Conservation (phyloP, 257 asterid species). For the Vinca minor region DNA sequence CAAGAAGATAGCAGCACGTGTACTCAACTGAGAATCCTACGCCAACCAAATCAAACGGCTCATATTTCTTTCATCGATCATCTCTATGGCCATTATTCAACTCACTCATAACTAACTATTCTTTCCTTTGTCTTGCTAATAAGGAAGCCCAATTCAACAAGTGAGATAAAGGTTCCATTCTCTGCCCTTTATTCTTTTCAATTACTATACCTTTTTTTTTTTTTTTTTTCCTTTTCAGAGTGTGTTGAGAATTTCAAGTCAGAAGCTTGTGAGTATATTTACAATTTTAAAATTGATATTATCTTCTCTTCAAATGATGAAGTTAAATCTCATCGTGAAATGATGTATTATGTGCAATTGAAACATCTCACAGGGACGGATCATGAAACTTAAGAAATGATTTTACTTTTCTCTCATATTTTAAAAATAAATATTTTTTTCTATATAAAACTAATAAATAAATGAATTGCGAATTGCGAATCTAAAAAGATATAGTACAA, state of each 20-base stretch:
- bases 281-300: too few species aligned
- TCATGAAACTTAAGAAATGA: too few species aligned
- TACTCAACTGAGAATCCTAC: conserved; percentile 30
- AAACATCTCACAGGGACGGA: too few species aligned
- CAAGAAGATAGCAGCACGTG: conserved; percentile 34
- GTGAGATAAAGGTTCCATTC: conserved; percentile 26
- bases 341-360: too few species aligned
- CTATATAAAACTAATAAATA: too few species aligned
- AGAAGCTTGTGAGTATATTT: too few species aligned
- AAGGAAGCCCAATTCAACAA: conserved; percentile 25
- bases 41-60: conserved; percentile 29
- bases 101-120: conserved; percentile 28
- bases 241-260: too few species aligned
- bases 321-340: too few species aligned
- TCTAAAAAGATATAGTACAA: not conserved
- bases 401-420: too few species aligned
- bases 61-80: conserved; percentile 15
- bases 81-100: conserved; percentile 16
- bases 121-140: conserved; percentile 42
- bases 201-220: not conserved
- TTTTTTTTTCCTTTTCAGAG: not conserved
- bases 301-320: too few species aligned
- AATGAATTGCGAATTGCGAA: too few species aligned
- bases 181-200: conserved; percentile 19
- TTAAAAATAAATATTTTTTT: too few species aligned